Percentiles rank a stretch among this genome's conserved stretches.
These are phyloP conservation scores for Aspergillus haitiensis DNA, from an alignment of 495 filamentous ascomycete genomes.

Conservation along the genomic window DNA sequence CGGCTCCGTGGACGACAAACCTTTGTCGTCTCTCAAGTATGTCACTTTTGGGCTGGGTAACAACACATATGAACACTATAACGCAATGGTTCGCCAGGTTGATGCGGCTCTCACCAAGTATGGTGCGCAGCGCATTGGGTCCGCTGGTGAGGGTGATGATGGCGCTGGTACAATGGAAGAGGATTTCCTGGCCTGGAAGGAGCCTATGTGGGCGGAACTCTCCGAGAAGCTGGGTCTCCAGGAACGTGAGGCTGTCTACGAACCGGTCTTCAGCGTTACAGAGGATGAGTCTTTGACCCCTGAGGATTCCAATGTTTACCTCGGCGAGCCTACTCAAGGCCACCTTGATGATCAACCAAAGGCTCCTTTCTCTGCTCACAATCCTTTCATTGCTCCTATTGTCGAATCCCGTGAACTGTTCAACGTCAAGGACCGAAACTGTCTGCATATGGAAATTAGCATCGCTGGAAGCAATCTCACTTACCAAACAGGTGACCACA, in stretches of 20 bases:
- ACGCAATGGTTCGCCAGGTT: slow-evolving; percentile 93
- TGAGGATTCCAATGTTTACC: slow-evolving; percentile 84
- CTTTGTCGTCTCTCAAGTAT: slow-evolving; percentile 84
- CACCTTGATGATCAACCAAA: slow-evolving; percentile 83
- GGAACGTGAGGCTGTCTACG: slow-evolving; percentile 95
- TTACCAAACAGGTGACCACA: slow-evolving; percentile 96
- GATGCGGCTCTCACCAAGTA: slow-evolving; percentile 75
- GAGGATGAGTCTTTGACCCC: slow-evolving; percentile 72
- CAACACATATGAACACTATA: slow-evolving; percentile 99
- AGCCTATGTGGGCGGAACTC: slow-evolving; percentile 94
- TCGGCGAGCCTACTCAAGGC: slow-evolving; percentile 95
- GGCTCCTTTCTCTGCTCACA: slow-evolving; percentile 94
- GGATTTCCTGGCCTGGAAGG: slow-evolving; percentile 98
- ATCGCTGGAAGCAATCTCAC: slow-evolving; percentile 75
- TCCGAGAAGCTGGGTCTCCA: slow-evolving; percentile 80
- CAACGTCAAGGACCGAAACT: slow-evolving; percentile 88
- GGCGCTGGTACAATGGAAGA: slow-evolving; percentile 99
- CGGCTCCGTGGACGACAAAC: slow-evolving; percentile 60
- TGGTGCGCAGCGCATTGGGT: slow-evolving; percentile 79
- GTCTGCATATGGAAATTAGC: slow-evolving; percentile 95
- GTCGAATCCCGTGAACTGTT: slow-evolving; percentile 88
- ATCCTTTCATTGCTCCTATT: slow-evolving; percentile 96
- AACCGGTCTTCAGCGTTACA: slow-evolving; percentile 82
- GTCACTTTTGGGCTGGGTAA: slow-evolving; percentile 94
- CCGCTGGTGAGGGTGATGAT: slow-evolving; percentile 94